Conservation (phyloP, 805 yeast species). For the Candida yuanshanica region DNA sequence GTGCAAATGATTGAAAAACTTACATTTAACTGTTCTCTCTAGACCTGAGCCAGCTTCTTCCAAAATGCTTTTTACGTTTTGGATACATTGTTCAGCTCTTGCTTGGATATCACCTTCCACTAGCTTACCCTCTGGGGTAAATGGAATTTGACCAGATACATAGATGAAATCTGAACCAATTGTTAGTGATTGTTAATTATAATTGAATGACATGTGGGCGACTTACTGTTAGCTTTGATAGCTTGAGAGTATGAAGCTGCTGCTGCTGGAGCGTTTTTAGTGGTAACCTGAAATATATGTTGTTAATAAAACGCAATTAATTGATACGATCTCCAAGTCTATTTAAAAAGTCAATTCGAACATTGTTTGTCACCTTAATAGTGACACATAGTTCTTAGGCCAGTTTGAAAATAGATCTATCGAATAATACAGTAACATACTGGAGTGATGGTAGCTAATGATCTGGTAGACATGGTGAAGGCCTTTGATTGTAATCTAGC, state of each 20-base stretch:
- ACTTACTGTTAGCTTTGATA: conserved; percentile 65
- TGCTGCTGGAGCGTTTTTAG: conserved; percentile 87
- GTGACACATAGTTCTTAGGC: not conserved
- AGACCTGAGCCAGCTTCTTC: conserved; percentile 82
- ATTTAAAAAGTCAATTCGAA: no score
- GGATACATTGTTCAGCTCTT: conserved; percentile 69
- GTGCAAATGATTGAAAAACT: conserved; percentile 5
- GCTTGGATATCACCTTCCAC: conserved; percentile 72
- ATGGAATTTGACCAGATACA: conserved; percentile 94
- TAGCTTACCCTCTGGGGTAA: conserved; percentile 75
- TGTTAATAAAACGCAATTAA: conserved; percentile 14
- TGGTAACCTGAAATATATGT: conserved; percentile 42
- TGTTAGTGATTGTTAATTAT: conserved; percentile 13
- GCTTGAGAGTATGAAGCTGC: conserved; percentile 98
- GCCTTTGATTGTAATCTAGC: conserved; percentile 18
- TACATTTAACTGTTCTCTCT: conserved; percentile 76
- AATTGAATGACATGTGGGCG: not conserved
- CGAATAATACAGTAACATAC: conserved; percentile 17
- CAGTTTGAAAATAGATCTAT: not conserved
- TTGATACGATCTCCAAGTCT: not conserved
- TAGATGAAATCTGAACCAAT: conserved; percentile 58
- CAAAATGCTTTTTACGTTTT: conserved; percentile 65
- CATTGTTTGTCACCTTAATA: not conserved
- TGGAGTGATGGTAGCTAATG: conserved; percentile 31
- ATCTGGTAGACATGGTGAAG: conserved; percentile 21